Percentiles rank a stretch among this genome's conserved stretches.
phyloP scores from a whole-genome alignment of 352 stramenopile species.

The Pythium angustatum region DNA sequence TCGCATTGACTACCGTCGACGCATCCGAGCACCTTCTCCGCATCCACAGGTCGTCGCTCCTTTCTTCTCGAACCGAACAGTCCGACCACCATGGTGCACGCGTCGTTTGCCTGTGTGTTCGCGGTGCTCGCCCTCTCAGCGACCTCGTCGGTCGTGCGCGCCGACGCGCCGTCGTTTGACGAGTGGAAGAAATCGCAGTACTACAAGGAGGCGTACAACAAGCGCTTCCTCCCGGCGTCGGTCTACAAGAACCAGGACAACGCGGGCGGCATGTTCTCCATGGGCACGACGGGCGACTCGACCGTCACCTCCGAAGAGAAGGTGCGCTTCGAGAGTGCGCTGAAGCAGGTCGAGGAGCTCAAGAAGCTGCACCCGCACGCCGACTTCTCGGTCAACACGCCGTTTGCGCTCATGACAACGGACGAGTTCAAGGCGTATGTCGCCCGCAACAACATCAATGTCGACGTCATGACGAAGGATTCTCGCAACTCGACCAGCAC shows the following conservation, averaged over 20 bases:
- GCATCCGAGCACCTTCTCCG: neutral
- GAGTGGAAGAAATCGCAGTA: slow-evolving; percentile 26
- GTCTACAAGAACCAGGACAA: slow-evolving; percentile 24
- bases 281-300: slow-evolving; percentile 19
- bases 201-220: slow-evolving; percentile 32
- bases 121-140: slow-evolving; percentile 13
- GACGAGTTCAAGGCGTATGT: slow-evolving; percentile 63
- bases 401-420: slow-evolving; percentile 58
- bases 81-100: slow-evolving; percentile 14
- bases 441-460: slow-evolving; percentile 42
- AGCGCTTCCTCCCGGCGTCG: slow-evolving; percentile 24
- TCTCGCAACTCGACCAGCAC: slow-evolving; percentile 11
- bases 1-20: slow-evolving; percentile 15
- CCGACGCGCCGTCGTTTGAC: slow-evolving; percentile 16
- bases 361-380: slow-evolving; percentile 52
- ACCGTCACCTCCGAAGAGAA: slow-evolving; percentile 37
- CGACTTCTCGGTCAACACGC: slow-evolving; percentile 58
- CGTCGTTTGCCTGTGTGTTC: slow-evolving; percentile 12
- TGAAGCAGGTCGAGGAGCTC: slow-evolving; percentile 41
- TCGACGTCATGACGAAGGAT: slow-evolving; percentile 13
- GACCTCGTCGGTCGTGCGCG: slow-evolving; percentile 3
- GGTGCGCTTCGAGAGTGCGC: slow-evolving; percentile 48
- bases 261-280: slow-evolving; percentile 33
- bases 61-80: neutral
- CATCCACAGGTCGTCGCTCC: neutral